Conservation (phyloP, 371 early-diverging fungal species). For the Mortierella sp. region DNA sequence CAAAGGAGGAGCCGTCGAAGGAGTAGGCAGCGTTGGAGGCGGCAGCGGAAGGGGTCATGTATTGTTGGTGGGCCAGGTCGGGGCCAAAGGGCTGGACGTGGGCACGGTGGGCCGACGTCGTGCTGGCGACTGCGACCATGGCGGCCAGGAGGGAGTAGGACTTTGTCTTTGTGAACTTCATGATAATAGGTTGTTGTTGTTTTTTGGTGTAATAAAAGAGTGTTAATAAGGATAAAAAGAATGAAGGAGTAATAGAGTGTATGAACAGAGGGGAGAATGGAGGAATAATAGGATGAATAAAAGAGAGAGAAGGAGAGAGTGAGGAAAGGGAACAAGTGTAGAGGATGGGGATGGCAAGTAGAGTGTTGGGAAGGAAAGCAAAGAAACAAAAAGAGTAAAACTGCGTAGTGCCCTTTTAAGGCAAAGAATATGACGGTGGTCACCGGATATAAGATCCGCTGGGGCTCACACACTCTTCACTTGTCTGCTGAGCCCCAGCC, state of each 20-base stretch:
- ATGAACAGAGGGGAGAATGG: not conserved
- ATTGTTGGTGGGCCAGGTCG: conserved; percentile 49
- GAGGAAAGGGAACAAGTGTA: not conserved
- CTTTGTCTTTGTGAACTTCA: conserved; percentile 52
- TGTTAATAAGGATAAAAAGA: not conserved
- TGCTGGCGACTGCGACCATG: conserved; percentile 39
- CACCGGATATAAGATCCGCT: conserved; percentile 5
- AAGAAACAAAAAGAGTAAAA: not conserved
- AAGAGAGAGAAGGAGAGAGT: not conserved
- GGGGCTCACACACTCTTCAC: not conserved
- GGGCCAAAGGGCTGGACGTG: conserved; percentile 59
- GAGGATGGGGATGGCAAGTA: too few relatives aligned
- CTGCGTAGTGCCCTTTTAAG: not conserved
- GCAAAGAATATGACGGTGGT: not conserved
- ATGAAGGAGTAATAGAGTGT: not conserved
- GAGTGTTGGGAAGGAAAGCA: not conserved
- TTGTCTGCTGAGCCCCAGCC: conserved; percentile 1
- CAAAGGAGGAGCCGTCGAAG: not conserved
- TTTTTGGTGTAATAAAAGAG: not conserved
- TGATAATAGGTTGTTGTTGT: conserved; percentile 11
- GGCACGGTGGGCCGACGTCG: conserved; percentile 42
- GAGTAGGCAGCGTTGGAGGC: conserved; percentile 4
- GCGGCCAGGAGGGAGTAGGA: conserved; percentile 52
- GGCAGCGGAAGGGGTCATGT: conserved; percentile 17
- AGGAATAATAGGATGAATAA: too few relatives aligned